Evolutionary conservation across 345 rosid species (phyloP).

Genomic region (Kandelia obovata): DNA sequence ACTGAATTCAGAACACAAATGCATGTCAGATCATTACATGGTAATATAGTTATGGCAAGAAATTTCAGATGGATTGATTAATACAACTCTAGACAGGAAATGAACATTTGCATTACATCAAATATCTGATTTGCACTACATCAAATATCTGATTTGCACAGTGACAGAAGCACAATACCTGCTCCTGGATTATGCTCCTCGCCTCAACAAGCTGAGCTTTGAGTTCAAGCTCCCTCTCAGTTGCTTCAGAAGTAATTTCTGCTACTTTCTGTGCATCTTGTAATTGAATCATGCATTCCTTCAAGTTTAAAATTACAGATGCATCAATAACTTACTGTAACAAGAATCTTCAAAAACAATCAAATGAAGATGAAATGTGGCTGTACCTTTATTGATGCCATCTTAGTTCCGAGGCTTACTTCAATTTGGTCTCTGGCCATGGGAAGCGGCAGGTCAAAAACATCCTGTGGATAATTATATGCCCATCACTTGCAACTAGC

Average conservation of each 20-base stretch:
- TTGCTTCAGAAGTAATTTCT: constrained; percentile 84
- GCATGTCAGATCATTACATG: too few species aligned
- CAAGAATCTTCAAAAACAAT: background rate
- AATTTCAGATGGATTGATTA: too few species aligned
- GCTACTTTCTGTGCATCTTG: constrained; percentile 92
- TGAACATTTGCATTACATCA: background rate
- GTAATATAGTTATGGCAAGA: too few species aligned
- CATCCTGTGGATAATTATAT: constrained; percentile 50
- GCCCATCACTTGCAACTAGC: constrained; percentile 11
- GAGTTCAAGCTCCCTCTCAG: constrained; percentile 97
- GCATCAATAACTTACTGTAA: background rate
- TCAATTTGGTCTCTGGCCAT: constrained; percentile 98
- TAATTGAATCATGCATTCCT: constrained; percentile 83
- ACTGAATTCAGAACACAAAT: too few species aligned
- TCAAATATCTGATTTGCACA: background rate
- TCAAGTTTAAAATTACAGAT: constrained; percentile 13
- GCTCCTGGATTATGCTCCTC: constrained; percentile 97
- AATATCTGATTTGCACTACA: background rate
- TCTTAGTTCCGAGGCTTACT: constrained; percentile 85
- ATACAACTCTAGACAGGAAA: background rate
- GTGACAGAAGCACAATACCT: constrained; percentile 42
- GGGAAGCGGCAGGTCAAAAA: constrained; percentile 84
- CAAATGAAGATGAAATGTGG: background rate
- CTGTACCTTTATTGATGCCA: constrained; percentile 89
- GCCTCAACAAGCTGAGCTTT: constrained; percentile 99